phyloP scores from a whole-genome alignment of 2,329 filamentous ascomycete species.

The Nothomitra cinnamomea region DNA sequence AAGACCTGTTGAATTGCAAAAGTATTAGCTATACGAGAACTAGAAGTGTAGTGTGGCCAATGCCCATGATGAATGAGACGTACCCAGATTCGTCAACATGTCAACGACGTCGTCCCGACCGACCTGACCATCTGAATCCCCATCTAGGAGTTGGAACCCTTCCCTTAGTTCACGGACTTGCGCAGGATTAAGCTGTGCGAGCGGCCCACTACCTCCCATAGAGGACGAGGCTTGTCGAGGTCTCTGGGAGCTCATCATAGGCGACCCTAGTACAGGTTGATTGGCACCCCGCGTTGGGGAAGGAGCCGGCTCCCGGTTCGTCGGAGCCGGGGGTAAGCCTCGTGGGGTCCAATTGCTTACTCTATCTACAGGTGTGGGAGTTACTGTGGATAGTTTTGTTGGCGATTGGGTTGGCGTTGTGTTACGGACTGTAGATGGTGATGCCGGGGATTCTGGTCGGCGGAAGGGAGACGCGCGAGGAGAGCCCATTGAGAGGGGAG shows the following conservation, averaged over 20 bases:
- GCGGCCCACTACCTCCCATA: constrained; percentile 23
- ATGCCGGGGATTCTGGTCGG: constrained; percentile 25
- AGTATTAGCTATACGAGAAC: constrained; percentile 3
- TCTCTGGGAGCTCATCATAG: constrained; percentile 9
- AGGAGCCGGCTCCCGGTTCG: constrained; percentile 16
- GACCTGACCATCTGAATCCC: constrained; percentile 71
- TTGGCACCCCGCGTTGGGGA: constrained; percentile 18
- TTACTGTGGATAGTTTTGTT: constrained; percentile 12
- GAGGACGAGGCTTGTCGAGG: constrained; percentile 14
- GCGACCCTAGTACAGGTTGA: constrained; percentile 11
- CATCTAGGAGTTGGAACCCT: constrained; percentile 83
- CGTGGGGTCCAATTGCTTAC: neutral
- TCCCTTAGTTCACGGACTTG: constrained; percentile 81
- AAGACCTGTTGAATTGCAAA: constrained; percentile 37
- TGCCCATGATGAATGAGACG: constrained; percentile 12
- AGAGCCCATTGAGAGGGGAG: constrained; percentile 27
- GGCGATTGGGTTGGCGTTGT: constrained; percentile 11
- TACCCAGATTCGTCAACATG: constrained; percentile 74
- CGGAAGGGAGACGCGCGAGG: constrained; percentile 28
- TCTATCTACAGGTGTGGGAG: neutral
- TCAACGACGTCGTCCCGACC: constrained; percentile 70
- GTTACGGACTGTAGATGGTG: constrained; percentile 22
- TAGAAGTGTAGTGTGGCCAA: constrained; percentile 2
- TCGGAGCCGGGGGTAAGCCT: constrained; percentile 15
- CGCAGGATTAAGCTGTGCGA: constrained; percentile 60